These are phyloP conservation scores for Globisporangium canariense DNA, from an alignment of 352 stramenopile genomes.

Conservation along the genomic window DNA sequence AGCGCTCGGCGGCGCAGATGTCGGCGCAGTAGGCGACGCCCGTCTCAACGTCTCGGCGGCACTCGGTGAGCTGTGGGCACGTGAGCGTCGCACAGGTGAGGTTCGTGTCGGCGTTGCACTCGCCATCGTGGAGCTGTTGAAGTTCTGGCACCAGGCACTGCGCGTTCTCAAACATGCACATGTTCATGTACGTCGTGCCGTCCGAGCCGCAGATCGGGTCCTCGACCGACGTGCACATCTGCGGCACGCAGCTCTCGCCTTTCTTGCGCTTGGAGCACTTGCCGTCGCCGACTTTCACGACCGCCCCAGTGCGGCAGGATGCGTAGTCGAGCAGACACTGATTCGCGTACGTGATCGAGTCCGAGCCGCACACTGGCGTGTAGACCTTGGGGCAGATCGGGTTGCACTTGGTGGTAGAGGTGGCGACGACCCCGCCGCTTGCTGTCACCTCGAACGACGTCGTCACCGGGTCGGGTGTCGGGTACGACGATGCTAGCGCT, in stretches of 20 bases:
- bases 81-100: conserved; percentile 45
- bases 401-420: conserved; percentile 32
- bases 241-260: conserved; percentile 29
- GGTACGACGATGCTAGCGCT: background rate
- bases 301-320: conserved; percentile 30
- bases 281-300: conserved; percentile 35
- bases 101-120: conserved; percentile 37
- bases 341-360: conserved; percentile 64
- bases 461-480: background rate
- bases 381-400: conserved; percentile 42
- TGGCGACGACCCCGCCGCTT: background rate
- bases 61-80: conserved; percentile 43
- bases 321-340: conserved; percentile 51
- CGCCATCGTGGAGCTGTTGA: conserved; percentile 36
- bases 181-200: conserved; percentile 32
- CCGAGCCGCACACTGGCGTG: conserved; percentile 54
- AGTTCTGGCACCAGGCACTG: conserved; percentile 29
- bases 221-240: conserved; percentile 33
- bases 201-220: conserved; percentile 31
- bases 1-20: conserved; percentile 48
- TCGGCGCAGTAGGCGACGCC: conserved; percentile 48
- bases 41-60: conserved; percentile 28
- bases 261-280: conserved; percentile 35
- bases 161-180: conserved; percentile 28
- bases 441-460: conserved; percentile 9